Conservation (phyloP, 164 flowering plant genomes). For the Magnolia changhungtana region DNA sequence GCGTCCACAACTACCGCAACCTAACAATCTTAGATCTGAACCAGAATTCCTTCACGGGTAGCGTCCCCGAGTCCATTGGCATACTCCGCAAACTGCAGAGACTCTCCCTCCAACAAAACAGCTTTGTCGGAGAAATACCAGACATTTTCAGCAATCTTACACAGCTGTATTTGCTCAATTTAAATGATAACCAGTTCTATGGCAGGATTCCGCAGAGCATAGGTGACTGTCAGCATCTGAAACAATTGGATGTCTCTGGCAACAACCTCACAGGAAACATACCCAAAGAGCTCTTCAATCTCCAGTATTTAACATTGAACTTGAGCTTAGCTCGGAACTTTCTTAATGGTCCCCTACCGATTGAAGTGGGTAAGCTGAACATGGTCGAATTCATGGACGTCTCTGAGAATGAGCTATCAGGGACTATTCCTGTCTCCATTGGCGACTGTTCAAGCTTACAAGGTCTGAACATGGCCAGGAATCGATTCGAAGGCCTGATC, state of each 20-base stretch:
- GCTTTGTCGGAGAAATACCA: constrained; percentile 43
- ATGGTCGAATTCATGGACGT: constrained; percentile 32
- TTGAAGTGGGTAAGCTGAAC: constrained; percentile 25
- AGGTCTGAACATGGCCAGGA: not conserved
- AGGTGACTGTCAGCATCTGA: constrained; percentile 20
- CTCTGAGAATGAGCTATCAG: constrained; percentile 18
- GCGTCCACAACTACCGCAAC: constrained; percentile 27
- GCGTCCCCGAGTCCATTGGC: constrained; percentile 38
- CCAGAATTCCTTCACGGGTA: constrained; percentile 33
- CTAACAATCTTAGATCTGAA: constrained; percentile 29
- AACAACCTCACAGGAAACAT: constrained; percentile 54
- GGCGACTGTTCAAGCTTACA: constrained; percentile 4
- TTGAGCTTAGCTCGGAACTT: constrained; percentile 41
- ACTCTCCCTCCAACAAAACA: constrained; percentile 32
- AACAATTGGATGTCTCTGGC: constrained; percentile 34
- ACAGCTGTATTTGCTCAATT: constrained; percentile 23
- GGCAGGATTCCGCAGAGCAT: constrained; percentile 38
- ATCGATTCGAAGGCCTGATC: constrained; percentile 1
- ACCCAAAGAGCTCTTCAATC: not conserved
- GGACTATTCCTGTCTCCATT: not conserved
- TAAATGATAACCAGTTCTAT: constrained; percentile 33
- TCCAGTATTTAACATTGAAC: constrained; percentile 17
- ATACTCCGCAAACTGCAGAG: constrained; percentile 25
- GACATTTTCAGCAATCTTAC: constrained; percentile 32
- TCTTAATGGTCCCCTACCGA: constrained; percentile 41